These are phyloP conservation scores for Rhodotorula diobovata DNA, from an alignment of 768 basidiomycete species.

Conservation along the genomic window DNA sequence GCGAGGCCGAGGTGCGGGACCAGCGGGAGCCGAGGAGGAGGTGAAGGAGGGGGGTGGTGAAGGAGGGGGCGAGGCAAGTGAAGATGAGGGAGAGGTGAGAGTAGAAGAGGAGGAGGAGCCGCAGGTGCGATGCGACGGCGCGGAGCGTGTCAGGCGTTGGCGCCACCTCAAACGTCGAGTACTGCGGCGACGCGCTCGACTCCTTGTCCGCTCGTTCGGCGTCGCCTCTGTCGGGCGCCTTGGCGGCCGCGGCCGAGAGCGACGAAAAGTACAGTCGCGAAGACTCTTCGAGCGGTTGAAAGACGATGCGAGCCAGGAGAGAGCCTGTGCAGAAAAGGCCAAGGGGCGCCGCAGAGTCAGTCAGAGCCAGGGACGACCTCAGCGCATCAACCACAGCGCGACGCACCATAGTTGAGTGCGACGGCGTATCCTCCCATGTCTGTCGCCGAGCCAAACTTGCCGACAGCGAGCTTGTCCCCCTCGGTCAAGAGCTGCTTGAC, in stretches of 20 bases:
- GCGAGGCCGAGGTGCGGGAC: constrained; percentile 57
- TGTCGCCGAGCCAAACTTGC: constrained; percentile 71
- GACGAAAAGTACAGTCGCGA: constrained; percentile 81
- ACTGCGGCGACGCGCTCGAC: neutral
- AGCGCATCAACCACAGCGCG: neutral
- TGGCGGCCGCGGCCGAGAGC: constrained; percentile 40
- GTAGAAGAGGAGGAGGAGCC: constrained; percentile 54
- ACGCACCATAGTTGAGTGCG: constrained; percentile 86
- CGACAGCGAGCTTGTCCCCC: constrained; percentile 85
- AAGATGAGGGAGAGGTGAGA: constrained; percentile 51
- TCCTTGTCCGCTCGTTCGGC: neutral
- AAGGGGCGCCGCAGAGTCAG: neutral
- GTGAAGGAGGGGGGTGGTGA: constrained; percentile 64
- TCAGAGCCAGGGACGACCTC: neutral
- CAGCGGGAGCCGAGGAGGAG: constrained; percentile 60
- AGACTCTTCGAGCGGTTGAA: constrained; percentile 94
- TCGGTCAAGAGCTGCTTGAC: constrained; percentile 95
- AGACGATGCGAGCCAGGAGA: constrained; percentile 80
- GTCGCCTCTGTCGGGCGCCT: neutral
- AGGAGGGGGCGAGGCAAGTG: constrained; percentile 67
- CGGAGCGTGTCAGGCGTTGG: constrained; percentile 8
- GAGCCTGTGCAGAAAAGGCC: constrained; percentile 59
- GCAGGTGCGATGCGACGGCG: constrained; percentile 45
- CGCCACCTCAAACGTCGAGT: neutral
- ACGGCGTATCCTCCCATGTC: constrained; percentile 94